Evolutionary conservation across 2,329 filamentous ascomycete species (phyloP).

Genomic region (Pseudopithomyces chartarum): DNA sequence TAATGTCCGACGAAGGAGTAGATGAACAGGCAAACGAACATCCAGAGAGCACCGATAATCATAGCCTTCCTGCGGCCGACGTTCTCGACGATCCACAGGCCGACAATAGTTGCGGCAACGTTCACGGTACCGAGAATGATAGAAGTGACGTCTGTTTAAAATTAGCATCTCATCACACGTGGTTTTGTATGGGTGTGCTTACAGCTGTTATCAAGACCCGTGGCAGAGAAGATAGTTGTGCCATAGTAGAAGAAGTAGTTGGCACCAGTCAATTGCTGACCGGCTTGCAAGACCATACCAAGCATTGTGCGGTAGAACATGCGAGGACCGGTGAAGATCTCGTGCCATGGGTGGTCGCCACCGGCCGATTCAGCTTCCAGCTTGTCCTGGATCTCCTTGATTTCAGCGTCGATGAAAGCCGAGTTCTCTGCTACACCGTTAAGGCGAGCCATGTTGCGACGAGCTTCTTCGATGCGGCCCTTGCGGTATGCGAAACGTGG

Average conservation of each 20-base stretch:
- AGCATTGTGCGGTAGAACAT: slow-evolving; percentile 69
- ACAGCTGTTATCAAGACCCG: slow-evolving; percentile 49
- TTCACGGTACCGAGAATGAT: slow-evolving; percentile 58
- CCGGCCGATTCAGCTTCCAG: slow-evolving; percentile 56
- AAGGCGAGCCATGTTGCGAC: slow-evolving; percentile 57
- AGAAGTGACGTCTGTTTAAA: slow-evolving; percentile 44
- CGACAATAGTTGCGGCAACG: slow-evolving; percentile 52
- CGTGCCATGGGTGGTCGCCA: slow-evolving; percentile 52
- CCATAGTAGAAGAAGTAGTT: slow-evolving; percentile 69
- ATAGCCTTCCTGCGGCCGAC: slow-evolving; percentile 53
- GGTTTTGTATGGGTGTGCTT: not conserved
- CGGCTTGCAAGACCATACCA: slow-evolving; percentile 66
- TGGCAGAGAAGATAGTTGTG: slow-evolving; percentile 51
- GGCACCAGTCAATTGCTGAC: slow-evolving; percentile 71
- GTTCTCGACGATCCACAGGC: slow-evolving; percentile 54
- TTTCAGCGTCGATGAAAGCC: slow-evolving; percentile 57
- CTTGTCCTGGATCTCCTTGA: slow-evolving; percentile 62
- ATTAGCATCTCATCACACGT: not conserved
- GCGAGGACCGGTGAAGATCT: slow-evolving; percentile 68
- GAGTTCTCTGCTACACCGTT: slow-evolving; percentile 62
- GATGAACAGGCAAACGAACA: slow-evolving; percentile 63
- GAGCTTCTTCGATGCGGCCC: slow-evolving; percentile 56
- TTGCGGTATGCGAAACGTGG: slow-evolving; percentile 63
- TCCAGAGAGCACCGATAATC: slow-evolving; percentile 54
- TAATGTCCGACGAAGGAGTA: slow-evolving; percentile 55